A percentile compares a stretch with the other conserved stretches of the same genome.
These are phyloP conservation scores for Fragilariopsis cylindrus DNA, from an alignment of 108 stramenopile genomes.

Conservation along the genomic window DNA sequence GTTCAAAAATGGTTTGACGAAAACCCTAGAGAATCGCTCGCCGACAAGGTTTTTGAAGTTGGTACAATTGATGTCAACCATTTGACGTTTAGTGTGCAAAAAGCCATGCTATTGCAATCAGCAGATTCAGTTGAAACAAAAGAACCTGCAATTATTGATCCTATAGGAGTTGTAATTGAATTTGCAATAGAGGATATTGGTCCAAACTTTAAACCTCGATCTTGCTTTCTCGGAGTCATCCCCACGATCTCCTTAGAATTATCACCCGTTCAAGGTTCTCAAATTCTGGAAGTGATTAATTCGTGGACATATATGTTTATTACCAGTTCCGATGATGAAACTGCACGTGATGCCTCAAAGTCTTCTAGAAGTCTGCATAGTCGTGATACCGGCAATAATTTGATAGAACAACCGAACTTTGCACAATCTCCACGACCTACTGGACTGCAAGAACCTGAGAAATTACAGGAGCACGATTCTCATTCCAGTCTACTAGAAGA, in stretches of 20 bases:
- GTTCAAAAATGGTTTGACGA: conserved; percentile 67
- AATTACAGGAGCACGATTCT: not conserved
- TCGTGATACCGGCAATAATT: not conserved
- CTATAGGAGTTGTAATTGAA: conserved; percentile 57
- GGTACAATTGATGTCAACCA: conserved; percentile 50
- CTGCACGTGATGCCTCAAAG: not conserved
- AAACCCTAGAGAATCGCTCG: conserved; percentile 20
- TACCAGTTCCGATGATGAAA: not conserved
- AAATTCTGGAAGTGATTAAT: conserved; percentile 53
- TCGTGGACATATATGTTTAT: conserved; percentile 48
- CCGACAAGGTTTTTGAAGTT: conserved; percentile 40
- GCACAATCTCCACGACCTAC: not conserved
- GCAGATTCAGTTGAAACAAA: not conserved
- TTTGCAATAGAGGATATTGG: conserved; percentile 63
- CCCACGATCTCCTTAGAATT: conserved; percentile 57
- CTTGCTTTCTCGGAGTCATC: conserved; percentile 72
- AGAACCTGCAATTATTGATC: conserved; percentile 59
- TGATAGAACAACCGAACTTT: not conserved
- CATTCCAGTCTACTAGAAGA: not conserved
- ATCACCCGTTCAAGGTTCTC: conserved; percentile 56
- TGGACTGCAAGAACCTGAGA: not conserved
- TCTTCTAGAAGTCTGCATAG: not conserved
- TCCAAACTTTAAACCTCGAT: conserved; percentile 52
- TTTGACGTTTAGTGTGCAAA: conserved; percentile 40
- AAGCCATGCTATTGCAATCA: conserved; percentile 28